Evolutionary conservation across 2,329 filamentous ascomycete species (phyloP).

Genomic region (Colletotrichum coccodes): DNA sequence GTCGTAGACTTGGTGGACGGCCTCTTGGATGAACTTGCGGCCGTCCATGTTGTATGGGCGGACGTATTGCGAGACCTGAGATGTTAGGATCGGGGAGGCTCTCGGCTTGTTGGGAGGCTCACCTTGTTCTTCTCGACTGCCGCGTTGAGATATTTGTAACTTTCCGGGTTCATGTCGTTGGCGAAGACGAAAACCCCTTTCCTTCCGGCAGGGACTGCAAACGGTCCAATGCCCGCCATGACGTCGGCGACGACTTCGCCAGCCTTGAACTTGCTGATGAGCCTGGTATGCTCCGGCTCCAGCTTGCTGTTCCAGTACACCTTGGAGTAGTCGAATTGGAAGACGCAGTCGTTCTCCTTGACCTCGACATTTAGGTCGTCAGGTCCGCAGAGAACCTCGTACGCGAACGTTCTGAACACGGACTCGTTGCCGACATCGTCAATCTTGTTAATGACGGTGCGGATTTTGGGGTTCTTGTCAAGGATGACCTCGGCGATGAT

Average conservation of each 20-base stretch:
- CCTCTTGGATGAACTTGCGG: conserved; percentile 78
- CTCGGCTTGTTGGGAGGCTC: conserved; percentile 9
- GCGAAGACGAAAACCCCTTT: conserved; percentile 94
- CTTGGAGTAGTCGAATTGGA: conserved; percentile 92
- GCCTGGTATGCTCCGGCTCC: conserved; percentile 85
- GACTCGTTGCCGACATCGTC: conserved; percentile 88
- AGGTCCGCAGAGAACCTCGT: conserved; percentile 87
- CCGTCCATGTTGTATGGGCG: conserved; percentile 86
- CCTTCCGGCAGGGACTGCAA: conserved; percentile 90
- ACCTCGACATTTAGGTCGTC: conserved; percentile 87
- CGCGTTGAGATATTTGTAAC: conserved; percentile 76
- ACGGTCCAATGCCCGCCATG: conserved; percentile 97
- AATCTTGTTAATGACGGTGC: conserved; percentile 95
- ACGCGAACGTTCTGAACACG: conserved; percentile 90
- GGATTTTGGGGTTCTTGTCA: conserved; percentile 86
- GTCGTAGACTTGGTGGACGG: conserved; percentile 69
- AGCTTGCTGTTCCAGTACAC: conserved; percentile 98
- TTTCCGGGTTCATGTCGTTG: conserved; percentile 96
- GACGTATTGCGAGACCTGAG: conserved; percentile 74
- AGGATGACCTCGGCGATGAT: conserved; percentile 86
- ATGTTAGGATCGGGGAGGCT: conserved; percentile 24
- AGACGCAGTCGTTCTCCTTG: conserved; percentile 85
- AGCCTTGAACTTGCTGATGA: conserved; percentile 79
- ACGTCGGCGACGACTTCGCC: conserved; percentile 95
- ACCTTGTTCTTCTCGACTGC: conserved; percentile 86